Conservation (phyloP, 2,329 filamentous ascomycete genomes). For the Hypoxylon sp. region DNA sequence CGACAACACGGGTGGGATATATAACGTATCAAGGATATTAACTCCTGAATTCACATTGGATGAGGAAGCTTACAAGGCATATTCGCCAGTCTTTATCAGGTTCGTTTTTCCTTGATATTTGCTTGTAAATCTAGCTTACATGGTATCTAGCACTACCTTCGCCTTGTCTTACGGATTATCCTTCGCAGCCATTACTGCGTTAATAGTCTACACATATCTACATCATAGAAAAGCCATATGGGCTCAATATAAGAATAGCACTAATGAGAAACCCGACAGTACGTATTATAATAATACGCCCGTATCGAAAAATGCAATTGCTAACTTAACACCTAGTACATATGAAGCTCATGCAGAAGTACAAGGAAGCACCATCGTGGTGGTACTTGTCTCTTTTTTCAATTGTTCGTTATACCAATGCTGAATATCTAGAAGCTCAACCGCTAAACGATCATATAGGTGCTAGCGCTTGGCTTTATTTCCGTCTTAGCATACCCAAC, state of each 20-base stretch:
- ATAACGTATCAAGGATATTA: constrained; percentile 76
- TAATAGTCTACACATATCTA: constrained; percentile 77
- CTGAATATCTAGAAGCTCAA: background rate
- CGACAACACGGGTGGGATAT: constrained; percentile 76
- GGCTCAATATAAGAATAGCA: constrained; percentile 72
- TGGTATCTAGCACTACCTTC: constrained; percentile 74
- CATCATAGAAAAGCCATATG: constrained; percentile 78
- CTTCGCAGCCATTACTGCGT: constrained; percentile 78
- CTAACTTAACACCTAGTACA: constrained; percentile 56
- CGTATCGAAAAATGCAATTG: background rate
- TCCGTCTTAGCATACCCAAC: constrained; percentile 74
- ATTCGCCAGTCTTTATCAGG: constrained; percentile 78
- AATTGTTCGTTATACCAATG: constrained; percentile 60
- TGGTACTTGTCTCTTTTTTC: constrained; percentile 74
- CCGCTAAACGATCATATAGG: constrained; percentile 56
- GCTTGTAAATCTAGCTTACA: constrained; percentile 24
- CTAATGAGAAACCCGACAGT: constrained; percentile 71
- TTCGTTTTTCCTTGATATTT: constrained; percentile 42
- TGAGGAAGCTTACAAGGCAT: constrained; percentile 73
- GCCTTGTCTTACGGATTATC: constrained; percentile 78
- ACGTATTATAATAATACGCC: constrained; percentile 8
- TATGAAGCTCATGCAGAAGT: constrained; percentile 75
- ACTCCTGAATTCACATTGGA: constrained; percentile 74
- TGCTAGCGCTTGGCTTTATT: constrained; percentile 68
- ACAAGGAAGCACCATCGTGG: constrained; percentile 74